phyloP scores from a whole-genome alignment of 2,329 filamentous ascomycete species.

The Diplodia intermedia region DNA sequence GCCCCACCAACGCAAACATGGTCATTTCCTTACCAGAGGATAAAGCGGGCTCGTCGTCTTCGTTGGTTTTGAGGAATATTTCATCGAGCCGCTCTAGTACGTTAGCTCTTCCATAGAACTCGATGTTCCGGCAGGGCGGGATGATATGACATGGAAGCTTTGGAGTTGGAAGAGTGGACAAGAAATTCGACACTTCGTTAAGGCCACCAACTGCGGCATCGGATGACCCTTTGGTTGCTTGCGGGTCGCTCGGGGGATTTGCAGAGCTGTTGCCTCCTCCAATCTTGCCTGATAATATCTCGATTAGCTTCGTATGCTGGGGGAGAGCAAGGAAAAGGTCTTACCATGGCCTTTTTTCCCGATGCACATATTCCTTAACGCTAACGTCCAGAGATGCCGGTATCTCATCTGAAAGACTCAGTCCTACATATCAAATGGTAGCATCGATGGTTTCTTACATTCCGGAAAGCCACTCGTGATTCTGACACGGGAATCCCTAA shows the following conservation, averaged over 20 bases:
- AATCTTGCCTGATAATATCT: neutral
- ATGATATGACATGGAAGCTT: neutral
- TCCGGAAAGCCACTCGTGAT: neutral
- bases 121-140: neutral
- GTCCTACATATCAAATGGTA: neutral
- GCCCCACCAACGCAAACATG: slow-evolving; percentile 35
- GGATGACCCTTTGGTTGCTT: neutral
- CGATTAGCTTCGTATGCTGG: too few species aligned
- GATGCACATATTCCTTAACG: neutral
- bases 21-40: neutral
- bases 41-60: neutral
- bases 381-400: slow-evolving; percentile 1
- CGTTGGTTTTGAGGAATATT: neutral
- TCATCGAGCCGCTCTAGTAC: neutral
- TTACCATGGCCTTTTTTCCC: neutral
- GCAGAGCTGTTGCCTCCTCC: neutral
- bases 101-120: neutral
- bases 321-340: neutral
- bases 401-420: neutral
- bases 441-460: neutral
- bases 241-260: neutral
- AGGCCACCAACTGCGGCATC: neutral
- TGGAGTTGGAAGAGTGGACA: neutral
- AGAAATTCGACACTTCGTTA: neutral
- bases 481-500: neutral